Evolutionary conservation across 257 asterid genomes (phyloP).

Genomic region (Solanum megistacrolobum): DNA sequence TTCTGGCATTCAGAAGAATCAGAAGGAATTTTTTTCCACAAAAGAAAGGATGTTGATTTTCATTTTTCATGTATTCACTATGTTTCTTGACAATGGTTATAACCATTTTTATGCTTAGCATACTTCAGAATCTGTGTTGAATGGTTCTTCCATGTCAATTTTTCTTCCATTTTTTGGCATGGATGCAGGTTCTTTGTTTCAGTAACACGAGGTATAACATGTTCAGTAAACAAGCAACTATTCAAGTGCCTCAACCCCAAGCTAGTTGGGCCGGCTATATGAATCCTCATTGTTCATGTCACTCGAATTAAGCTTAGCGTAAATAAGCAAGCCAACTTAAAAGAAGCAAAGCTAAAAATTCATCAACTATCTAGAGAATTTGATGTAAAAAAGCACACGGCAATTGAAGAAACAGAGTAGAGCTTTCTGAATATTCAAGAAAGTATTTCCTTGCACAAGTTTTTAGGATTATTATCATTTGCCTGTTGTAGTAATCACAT

Average conservation of each 20-base stretch:
- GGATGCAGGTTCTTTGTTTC: background rate
- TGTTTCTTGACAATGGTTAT: background rate
- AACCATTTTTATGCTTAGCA: background rate
- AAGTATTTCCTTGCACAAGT: background rate
- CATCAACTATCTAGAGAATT: background rate
- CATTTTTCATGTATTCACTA: background rate
- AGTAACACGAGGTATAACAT: background rate
- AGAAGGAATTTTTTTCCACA: background rate
- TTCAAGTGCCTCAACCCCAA: background rate
- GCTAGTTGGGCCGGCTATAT: background rate
- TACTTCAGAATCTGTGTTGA: background rate
- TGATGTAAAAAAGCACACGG: background rate
- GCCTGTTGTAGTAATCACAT: background rate
- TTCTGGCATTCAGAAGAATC: background rate
- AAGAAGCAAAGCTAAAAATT: background rate
- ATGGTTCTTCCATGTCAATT: background rate
- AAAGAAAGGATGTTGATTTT: background rate
- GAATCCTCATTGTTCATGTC: background rate
- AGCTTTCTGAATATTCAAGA: background rate
- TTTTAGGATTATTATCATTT: background rate
- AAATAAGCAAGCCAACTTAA: background rate
- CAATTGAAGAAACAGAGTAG: background rate
- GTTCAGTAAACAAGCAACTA: background rate
- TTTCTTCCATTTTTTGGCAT: background rate
- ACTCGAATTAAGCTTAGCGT: background rate